phyloP scores from a whole-genome alignment of 495 filamentous ascomycete genomes.

The Neurospora sp. region DNA sequence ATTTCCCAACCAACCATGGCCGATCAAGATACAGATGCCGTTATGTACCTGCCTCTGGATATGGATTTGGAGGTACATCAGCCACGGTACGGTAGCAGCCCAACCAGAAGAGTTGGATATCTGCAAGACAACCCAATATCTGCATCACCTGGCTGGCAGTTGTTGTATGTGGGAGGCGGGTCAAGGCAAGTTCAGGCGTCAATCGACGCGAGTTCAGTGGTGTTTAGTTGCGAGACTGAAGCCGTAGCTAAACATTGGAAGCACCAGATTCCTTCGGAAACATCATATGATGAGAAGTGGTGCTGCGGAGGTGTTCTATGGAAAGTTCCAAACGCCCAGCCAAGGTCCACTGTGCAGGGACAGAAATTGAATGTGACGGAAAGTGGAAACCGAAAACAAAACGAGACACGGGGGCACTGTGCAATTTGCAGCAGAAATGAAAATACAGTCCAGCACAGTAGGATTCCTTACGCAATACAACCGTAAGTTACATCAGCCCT shows the following conservation, averaged over 20 bases:
- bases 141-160: conserved; percentile 3
- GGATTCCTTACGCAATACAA: background rate
- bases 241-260: background rate
- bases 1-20: background rate
- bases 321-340: background rate
- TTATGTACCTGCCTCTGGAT: background rate
- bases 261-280: background rate
- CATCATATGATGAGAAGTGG: background rate
- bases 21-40: background rate
- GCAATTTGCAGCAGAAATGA: background rate
- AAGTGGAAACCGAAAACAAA: background rate
- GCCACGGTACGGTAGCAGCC: background rate
- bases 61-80: background rate
- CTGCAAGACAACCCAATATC: conserved; percentile 22
- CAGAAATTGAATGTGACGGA: background rate
- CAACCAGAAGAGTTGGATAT: conserved; percentile 1
- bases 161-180: background rate
- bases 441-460: background rate
- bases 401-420: background rate
- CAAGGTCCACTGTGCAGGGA: background rate
- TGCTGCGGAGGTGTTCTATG: background rate
- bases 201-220: conserved; percentile 8
- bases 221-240: background rate
- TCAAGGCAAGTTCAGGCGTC: conserved; percentile 18
- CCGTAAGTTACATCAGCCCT: background rate